Conservation (phyloP, 306 rosid species). For the Argentina anserina region DNA sequence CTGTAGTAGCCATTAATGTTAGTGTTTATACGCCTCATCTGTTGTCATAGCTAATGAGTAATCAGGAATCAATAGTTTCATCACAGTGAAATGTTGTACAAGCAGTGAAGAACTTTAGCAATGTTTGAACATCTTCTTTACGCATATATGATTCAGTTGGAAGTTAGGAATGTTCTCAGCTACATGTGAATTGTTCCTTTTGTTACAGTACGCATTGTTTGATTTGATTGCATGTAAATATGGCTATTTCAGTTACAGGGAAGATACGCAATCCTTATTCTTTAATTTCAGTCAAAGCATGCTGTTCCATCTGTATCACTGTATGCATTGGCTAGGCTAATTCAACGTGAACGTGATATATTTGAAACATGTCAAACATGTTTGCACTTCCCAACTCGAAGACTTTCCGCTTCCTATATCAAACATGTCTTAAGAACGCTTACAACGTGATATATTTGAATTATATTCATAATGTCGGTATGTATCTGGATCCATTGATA, state of each 20-base stretch:
- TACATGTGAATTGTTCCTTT: not conserved
- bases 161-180: not conserved
- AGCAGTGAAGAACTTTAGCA: not conserved
- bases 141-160: not conserved
- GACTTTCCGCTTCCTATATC: not conserved
- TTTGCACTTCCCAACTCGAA: too few species aligned
- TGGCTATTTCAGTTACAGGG: not conserved
- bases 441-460: not conserved
- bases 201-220: not conserved
- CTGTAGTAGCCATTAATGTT: conserved; percentile 1
- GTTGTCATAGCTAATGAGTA: not conserved
- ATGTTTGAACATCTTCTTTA: not conserved
- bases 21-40: not conserved
- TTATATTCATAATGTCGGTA: not conserved
- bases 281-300: not conserved
- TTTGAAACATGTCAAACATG: too few species aligned
- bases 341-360: too few species aligned
- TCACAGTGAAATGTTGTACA: not conserved
- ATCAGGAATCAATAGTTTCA: not conserved
- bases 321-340: too few species aligned
- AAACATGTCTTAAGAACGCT: not conserved
- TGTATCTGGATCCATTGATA: not conserved
- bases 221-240: not conserved
- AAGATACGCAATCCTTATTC: not conserved
- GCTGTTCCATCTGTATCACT: too few species aligned